phyloP scores from a whole-genome alignment of 106 monocot genomes.

The Iris macrosiphon region DNA sequence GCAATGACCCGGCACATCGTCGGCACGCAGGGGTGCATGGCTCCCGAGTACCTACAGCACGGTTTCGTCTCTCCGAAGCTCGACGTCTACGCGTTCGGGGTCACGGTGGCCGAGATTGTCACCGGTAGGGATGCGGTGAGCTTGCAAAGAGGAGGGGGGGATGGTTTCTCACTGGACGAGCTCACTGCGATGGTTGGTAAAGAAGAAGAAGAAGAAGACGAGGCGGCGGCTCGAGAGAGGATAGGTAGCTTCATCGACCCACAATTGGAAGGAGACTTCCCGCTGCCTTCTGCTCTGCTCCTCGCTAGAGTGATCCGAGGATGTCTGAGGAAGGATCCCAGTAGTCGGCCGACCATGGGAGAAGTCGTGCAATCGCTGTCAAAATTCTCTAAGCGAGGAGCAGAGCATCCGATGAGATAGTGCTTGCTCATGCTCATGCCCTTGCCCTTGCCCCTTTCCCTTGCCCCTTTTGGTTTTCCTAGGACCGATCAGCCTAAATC shows the following conservation, averaged over 20 bases:
- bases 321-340: constrained; percentile 24
- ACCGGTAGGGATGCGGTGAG: constrained; percentile 23
- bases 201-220: not conserved
- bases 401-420: too few species aligned
- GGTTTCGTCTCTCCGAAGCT: constrained; percentile 36
- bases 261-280: constrained; percentile 19
- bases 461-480: too few species aligned
- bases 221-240: constrained; percentile 5
- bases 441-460: too few species aligned
- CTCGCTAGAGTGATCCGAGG: constrained; percentile 21
- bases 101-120: constrained; percentile 41
- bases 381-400: constrained; percentile 8
- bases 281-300: constrained; percentile 7
- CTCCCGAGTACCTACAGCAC: constrained; percentile 49
- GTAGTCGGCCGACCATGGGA: constrained; percentile 26
- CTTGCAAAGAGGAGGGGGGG: not conserved
- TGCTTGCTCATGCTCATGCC: too few species aligned
- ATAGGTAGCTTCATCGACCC: constrained; percentile 24
- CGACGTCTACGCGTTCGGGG: constrained; percentile 44
- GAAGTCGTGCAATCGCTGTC: constrained; percentile 28
- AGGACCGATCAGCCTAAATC: too few species aligned
- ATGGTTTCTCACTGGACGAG: not conserved
- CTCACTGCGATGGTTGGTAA: not conserved
- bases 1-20: constrained; percentile 35
- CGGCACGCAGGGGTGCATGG: constrained; percentile 34